Conservation (phyloP, 345 rosid genomes). For the Camelina sativa region DNA sequence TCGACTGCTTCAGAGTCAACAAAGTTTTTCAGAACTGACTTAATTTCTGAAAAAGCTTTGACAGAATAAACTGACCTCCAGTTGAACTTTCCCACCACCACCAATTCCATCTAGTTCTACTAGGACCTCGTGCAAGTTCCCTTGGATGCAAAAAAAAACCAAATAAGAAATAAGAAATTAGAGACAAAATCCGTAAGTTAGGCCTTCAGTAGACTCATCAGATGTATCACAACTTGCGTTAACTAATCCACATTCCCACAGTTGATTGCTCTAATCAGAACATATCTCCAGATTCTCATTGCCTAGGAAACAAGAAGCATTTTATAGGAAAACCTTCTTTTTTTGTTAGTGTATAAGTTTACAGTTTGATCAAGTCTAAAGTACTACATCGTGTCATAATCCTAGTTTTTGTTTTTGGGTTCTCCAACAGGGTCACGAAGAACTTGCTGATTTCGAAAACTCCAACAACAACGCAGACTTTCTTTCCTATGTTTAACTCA, state of each 20-base stretch:
- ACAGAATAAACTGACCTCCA: constrained; percentile 67
- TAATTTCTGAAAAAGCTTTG: constrained; percentile 52
- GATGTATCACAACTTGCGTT: constrained; percentile 19
- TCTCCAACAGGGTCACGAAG: constrained; percentile 3
- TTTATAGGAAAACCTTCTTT: not conserved
- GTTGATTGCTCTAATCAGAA: too few relatives aligned
- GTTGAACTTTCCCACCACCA: constrained; percentile 83
- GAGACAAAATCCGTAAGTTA: constrained; percentile 17
- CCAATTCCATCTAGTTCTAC: constrained; percentile 97
- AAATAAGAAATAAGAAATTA: not conserved
- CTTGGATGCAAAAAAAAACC: constrained; percentile 45
- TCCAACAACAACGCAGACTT: constrained; percentile 12
- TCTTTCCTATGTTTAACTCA: not conserved
- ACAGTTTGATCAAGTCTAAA: not conserved
- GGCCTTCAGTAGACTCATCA: not conserved
- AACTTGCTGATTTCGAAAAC: constrained; percentile 2
- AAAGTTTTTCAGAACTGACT: constrained; percentile 57
- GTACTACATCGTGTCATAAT: too few relatives aligned
- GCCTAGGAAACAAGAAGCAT: constrained; percentile 14
- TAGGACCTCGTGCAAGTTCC: constrained; percentile 66
- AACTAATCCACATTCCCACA: not conserved
- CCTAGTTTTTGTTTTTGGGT: not conserved
- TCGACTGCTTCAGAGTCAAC: constrained; percentile 72
- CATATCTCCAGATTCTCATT: constrained; percentile 10
- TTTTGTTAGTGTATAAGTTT: not conserved